Evolutionary conservation across 2,329 filamentous ascomycete species (phyloP).

Genomic region (Fusarium chuoi): DNA sequence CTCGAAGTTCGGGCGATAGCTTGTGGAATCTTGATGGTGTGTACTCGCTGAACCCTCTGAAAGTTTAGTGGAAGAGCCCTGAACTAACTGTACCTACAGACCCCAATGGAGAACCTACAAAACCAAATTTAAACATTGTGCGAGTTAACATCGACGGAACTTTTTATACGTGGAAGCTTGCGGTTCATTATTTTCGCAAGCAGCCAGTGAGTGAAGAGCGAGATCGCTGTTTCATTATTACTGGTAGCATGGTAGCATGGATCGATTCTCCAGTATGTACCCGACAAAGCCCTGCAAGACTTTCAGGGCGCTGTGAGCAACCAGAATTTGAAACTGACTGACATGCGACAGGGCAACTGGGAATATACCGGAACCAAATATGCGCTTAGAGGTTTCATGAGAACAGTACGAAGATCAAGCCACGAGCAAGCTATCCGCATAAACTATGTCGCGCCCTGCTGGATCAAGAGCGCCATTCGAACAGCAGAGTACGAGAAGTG

Average conservation of each 20-base stretch:
- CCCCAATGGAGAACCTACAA: conserved; percentile 38
- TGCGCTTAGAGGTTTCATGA: conserved; percentile 28
- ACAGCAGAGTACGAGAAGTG: conserved; percentile 55
- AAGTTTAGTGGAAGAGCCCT: background rate
- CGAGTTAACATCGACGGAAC: conserved; percentile 55
- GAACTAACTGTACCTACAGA: background rate
- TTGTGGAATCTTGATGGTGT: conserved; percentile 53
- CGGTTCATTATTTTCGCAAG: conserved; percentile 57
- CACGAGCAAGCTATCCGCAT: conserved; percentile 56
- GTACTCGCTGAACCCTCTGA: background rate
- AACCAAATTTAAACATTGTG: conserved; percentile 55
- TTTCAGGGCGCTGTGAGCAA: background rate
- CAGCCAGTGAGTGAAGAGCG: conserved; percentile 50
- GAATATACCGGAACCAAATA: conserved; percentile 39
- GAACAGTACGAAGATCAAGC: conserved; percentile 26
- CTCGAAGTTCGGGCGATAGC: conserved; percentile 47
- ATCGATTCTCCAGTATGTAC: conserved; percentile 54
- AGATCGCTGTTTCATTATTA: conserved; percentile 61
- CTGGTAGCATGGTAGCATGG: conserved; percentile 58
- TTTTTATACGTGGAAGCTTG: conserved; percentile 58
- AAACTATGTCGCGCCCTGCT: conserved; percentile 59
- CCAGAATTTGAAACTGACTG: background rate
- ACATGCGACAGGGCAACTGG: conserved; percentile 23
- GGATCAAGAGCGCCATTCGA: conserved; percentile 49
- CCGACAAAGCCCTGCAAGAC: accelerated